A percentile compares a stretch with the other conserved stretches of the same genome.
These are phyloP conservation scores for Penicillium sp. DNA, from an alignment of 2,329 filamentous ascomycete genomes.

Conservation along the genomic window DNA sequence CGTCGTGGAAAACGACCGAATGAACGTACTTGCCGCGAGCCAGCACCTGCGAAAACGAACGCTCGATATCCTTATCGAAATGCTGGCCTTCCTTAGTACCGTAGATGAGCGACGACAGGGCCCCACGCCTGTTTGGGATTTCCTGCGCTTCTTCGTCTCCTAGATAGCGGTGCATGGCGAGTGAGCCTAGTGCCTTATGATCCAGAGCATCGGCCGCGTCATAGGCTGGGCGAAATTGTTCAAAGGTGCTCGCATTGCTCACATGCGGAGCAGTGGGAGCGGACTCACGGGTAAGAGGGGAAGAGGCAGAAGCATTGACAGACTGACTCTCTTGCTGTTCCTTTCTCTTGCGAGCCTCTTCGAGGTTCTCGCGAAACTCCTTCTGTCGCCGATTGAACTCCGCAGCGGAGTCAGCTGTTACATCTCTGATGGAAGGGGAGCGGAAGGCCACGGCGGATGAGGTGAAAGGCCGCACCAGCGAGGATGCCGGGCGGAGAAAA, in stretches of 20 bases:
- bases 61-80: constrained; percentile 92
- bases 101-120: constrained; percentile 87
- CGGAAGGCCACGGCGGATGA: constrained; percentile 52
- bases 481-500: constrained; percentile 51
- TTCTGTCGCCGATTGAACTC: constrained; percentile 81
- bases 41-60: constrained; percentile 91
- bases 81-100: constrained; percentile 93
- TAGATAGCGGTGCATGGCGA: constrained; percentile 52
- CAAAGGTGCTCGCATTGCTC: constrained; percentile 47
- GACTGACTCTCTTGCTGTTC: constrained; percentile 82
- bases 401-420: constrained; percentile 69
- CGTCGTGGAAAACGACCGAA: constrained; percentile 93
- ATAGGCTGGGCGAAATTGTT: constrained; percentile 31
- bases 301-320: constrained; percentile 49
- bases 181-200: constrained; percentile 60
- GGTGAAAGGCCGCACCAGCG: constrained; percentile 58
- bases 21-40: constrained; percentile 98
- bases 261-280: constrained; percentile 46
- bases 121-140: constrained; percentile 64
- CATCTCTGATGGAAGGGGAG: constrained; percentile 80
- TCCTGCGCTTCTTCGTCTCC: constrained; percentile 61
- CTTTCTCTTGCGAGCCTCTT: constrained; percentile 72
- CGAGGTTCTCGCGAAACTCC: constrained; percentile 79
- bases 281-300: constrained; percentile 42
- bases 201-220: constrained; percentile 43